phyloP scores from a whole-genome alignment of 2,329 filamentous ascomycete species.

The Exophiala calicioides region DNA sequence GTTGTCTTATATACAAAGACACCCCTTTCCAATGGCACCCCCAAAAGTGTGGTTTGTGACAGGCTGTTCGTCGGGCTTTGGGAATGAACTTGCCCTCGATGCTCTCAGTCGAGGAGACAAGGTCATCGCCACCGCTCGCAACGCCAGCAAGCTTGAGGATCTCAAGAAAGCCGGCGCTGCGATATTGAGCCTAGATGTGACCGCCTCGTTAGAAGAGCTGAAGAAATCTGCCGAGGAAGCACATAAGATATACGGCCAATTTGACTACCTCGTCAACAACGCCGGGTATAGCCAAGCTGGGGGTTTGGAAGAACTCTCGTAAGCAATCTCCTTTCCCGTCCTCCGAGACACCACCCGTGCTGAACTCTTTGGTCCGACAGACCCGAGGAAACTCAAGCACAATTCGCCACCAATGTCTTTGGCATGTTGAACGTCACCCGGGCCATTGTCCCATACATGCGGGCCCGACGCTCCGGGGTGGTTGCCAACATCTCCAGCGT shows the following conservation, averaged over 20 bases:
- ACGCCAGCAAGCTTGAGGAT: conserved; percentile 31
- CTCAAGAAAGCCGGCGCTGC: conserved; percentile 33
- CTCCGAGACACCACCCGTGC: too few species aligned
- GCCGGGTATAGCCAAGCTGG: conserved; percentile 36
- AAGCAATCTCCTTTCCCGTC: neutral
- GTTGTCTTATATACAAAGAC: too few species aligned
- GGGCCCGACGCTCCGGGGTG: conserved; percentile 35
- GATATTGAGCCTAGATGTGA: conserved; percentile 33
- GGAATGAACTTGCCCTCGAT: conserved; percentile 33
- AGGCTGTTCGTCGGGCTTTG: conserved; percentile 40
- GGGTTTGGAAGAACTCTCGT: conserved; percentile 34
- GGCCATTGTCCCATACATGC: conserved; percentile 41
- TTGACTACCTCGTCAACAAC: conserved; percentile 42
- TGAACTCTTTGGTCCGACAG: neutral
- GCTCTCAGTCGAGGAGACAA: conserved; percentile 36
- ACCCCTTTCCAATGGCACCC: conserved; percentile 9
- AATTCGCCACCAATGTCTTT: conserved; percentile 44
- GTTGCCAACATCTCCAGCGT: conserved; percentile 42
- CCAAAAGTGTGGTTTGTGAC: conserved; percentile 39
- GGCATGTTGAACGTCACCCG: conserved; percentile 41
- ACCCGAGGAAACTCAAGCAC: conserved; percentile 31
- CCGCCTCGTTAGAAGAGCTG: conserved; percentile 15
- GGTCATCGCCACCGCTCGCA: conserved; percentile 41
- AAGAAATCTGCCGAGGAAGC: conserved; percentile 18
- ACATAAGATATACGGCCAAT: conserved; percentile 25